These are phyloP conservation scores for Penicillium polonicum DNA, from an alignment of 2,329 filamentous ascomycete species.

Conservation along the genomic window DNA sequence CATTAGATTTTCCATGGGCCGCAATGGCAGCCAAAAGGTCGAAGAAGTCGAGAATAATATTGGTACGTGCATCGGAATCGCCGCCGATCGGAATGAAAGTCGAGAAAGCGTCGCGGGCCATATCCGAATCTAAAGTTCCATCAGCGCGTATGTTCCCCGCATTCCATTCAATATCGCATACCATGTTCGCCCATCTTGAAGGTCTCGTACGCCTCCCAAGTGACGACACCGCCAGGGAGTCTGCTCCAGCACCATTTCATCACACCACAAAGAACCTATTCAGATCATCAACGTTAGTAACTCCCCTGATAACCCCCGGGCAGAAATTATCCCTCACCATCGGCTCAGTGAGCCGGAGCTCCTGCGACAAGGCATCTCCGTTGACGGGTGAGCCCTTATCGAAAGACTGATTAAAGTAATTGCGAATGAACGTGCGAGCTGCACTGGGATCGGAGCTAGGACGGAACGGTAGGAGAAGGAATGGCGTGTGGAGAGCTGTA, in stretches of 20 bases:
- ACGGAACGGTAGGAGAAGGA: constrained; percentile 89
- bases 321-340: constrained; percentile 62
- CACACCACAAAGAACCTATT: constrained; percentile 83
- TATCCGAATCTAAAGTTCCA: constrained; percentile 69
- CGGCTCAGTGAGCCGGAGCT: constrained; percentile 88
- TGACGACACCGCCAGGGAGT: constrained; percentile 84
- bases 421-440: constrained; percentile 86
- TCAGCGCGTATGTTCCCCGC: constrained; percentile 22
- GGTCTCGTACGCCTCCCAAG: constrained; percentile 94
- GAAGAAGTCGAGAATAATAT: constrained; percentile 95
- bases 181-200: constrained; percentile 94
- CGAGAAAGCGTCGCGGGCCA: constrained; percentile 89
- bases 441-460: constrained; percentile 89
- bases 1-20: constrained; percentile 89
- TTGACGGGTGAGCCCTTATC: constrained; percentile 57
- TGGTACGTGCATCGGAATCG: constrained; percentile 77
- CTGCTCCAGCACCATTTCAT: constrained; percentile 99
- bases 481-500: constrained; percentile 81
- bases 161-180: constrained; percentile 40
- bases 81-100: constrained; percentile 95
- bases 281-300: background rate
- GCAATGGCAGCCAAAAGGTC: constrained; percentile 87
- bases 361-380: constrained; percentile 73
- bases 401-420: constrained; percentile 76
- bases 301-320: background rate